Conservation (phyloP, 371 early-diverging fungal species). For the Mortierella sp. region DNA sequence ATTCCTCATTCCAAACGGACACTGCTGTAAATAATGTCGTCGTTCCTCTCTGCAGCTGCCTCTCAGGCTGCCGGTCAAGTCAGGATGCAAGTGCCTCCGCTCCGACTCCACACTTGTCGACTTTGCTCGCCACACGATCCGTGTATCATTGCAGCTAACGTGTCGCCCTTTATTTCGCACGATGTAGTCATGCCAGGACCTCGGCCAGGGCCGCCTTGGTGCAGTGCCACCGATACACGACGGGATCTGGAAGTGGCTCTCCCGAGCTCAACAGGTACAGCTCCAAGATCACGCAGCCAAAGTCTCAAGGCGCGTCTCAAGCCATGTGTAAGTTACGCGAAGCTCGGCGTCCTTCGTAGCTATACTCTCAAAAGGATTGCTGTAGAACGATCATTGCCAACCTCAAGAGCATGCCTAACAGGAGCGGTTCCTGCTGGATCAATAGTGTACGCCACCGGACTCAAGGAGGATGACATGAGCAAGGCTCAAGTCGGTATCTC, state of each 20-base stretch:
- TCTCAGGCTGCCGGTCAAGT: slow-evolving; percentile 46
- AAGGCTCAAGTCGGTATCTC: slow-evolving; percentile 95
- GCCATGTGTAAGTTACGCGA: slow-evolving; percentile 90
- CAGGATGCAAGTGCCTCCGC: slow-evolving; percentile 30
- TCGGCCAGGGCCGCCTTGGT: slow-evolving; percentile 32
- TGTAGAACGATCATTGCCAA: no score
- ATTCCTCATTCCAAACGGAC: not conserved
- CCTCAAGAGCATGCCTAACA: no score
- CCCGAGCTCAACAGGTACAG: slow-evolving; percentile 79
- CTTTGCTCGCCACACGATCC: not conserved
- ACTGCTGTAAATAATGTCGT: slow-evolving; percentile 24
- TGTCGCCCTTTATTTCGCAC: not conserved
- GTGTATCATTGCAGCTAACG: not conserved
- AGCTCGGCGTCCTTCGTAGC: no score
- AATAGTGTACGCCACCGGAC: slow-evolving; percentile 90
- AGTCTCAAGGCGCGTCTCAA: slow-evolving; percentile 94
- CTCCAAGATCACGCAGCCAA: slow-evolving; percentile 90
- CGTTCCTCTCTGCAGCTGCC: slow-evolving; percentile 48
- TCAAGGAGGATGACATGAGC: slow-evolving; percentile 82
- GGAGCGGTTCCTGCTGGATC: not conserved
- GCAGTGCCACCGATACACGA: slow-evolving; percentile 46
- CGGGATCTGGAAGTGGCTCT: slow-evolving; percentile 35
- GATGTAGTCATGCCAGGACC: slow-evolving; percentile 26
- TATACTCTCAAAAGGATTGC: not conserved
- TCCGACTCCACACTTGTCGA: no score